phyloP scores from a whole-genome alignment of 2,329 filamentous ascomycete species.

The Phialocephala sp. region DNA sequence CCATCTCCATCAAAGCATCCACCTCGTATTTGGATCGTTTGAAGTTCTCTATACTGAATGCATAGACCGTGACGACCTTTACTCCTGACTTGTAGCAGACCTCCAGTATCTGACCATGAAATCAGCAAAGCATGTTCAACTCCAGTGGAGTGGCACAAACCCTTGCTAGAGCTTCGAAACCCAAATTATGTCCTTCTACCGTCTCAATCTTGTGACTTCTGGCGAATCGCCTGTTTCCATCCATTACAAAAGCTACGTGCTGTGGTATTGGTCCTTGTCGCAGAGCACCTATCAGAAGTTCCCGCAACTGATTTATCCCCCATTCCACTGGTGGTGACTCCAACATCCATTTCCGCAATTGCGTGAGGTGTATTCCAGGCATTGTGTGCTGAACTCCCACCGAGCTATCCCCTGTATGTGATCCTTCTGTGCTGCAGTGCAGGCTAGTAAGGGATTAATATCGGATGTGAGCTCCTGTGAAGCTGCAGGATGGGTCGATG shows the following conservation, averaged over 20 bases:
- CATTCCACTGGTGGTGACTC: constrained; percentile 92
- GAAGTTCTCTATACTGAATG: constrained; percentile 99
- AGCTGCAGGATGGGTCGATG: background rate
- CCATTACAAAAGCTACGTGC: constrained; percentile 99
- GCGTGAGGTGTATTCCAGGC: constrained; percentile 63
- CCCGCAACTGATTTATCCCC: constrained; percentile 77
- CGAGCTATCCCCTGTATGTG: background rate
- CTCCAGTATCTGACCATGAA: constrained; percentile 74
- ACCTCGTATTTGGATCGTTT: constrained; percentile 97
- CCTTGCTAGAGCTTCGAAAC: constrained; percentile 91
- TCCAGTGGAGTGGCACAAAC: constrained; percentile 52
- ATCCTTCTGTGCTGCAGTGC: background rate
- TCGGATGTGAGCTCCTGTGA: background rate
- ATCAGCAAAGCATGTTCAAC: constrained; percentile 27
- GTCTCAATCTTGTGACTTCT: constrained; percentile 92
- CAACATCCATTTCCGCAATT: constrained; percentile 75
- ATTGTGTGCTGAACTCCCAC: constrained; percentile 29
- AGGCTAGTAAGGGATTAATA: background rate
- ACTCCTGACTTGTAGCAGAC: constrained; percentile 98
- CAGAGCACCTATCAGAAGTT: constrained; percentile 85
- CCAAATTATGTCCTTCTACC: constrained; percentile 92
- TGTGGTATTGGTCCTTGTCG: constrained; percentile 90
- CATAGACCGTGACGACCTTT: constrained; percentile 96
- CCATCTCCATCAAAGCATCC: constrained; percentile 95
- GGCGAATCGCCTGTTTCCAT: constrained; percentile 94